Percentiles rank a stretch among this genome's conserved stretches.
phyloP scores from a whole-genome alignment of 2,329 filamentous ascomycete genomes.

The Colletotrichum sp. region DNA sequence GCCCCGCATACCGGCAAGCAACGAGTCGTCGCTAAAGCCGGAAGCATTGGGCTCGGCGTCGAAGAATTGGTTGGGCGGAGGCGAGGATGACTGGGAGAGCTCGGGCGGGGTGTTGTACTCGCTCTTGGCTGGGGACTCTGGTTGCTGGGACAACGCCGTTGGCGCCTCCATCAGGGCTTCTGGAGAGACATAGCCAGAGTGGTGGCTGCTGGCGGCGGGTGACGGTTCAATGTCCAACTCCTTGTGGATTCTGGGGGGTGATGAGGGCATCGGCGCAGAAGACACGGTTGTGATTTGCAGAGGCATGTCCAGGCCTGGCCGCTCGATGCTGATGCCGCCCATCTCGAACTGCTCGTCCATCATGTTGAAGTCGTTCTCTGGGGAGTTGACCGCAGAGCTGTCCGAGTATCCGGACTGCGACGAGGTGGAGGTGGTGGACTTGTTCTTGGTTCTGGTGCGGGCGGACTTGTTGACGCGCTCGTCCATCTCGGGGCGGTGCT shows the following conservation, averaged over 20 bases:
- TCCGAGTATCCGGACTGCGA: slow-evolving; percentile 64
- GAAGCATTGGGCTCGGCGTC: slow-evolving; percentile 46
- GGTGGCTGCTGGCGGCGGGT: slow-evolving; percentile 42
- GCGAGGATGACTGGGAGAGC: slow-evolving; percentile 66
- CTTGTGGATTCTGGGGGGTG: slow-evolving; percentile 36
- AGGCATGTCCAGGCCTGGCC: slow-evolving; percentile 23
- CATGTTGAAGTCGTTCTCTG: slow-evolving; percentile 51
- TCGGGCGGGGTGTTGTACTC: slow-evolving; percentile 64
- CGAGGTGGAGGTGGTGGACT: slow-evolving; percentile 50
- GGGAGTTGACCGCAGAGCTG: slow-evolving; percentile 60
- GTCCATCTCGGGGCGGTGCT: slow-evolving; percentile 63
- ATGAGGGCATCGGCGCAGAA: slow-evolving; percentile 45
- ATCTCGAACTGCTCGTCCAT: slow-evolving; percentile 45
- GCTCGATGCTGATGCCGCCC: slow-evolving; percentile 37
- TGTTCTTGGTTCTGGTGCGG: slow-evolving; percentile 61
- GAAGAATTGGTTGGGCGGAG: slow-evolving; percentile 54
- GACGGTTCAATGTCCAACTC: slow-evolving; percentile 39
- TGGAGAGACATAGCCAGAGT: slow-evolving; percentile 53
- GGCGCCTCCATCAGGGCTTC: slow-evolving; percentile 45
- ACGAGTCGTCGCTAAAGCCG: slow-evolving; percentile 31
- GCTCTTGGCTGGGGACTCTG: slow-evolving; percentile 57
- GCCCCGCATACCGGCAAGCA: slow-evolving; percentile 30
- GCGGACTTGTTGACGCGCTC: slow-evolving; percentile 63
- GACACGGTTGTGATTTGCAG: slow-evolving; percentile 43
- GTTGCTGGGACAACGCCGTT: slow-evolving; percentile 34